A percentile compares a stretch with the other conserved stretches of the same genome.
These are phyloP conservation scores for Arabis alpina DNA, from an alignment of 345 rosid genomes.

Conservation along the genomic window DNA sequence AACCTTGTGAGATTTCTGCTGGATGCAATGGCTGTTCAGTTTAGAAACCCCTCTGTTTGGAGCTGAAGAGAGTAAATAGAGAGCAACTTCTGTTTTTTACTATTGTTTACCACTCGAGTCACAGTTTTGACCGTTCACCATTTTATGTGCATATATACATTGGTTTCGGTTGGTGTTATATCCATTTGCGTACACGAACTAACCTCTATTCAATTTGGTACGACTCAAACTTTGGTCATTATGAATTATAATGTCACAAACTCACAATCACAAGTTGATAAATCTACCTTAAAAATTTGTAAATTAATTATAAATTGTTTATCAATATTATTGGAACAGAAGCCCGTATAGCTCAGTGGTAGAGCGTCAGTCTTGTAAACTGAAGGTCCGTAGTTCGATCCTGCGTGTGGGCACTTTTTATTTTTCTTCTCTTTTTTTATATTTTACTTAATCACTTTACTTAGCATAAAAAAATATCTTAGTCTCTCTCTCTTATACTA, in stretches of 20 bases:
- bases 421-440: background rate
- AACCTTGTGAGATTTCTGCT: conserved; percentile 67
- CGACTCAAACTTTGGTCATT: too few species aligned
- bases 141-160: background rate
- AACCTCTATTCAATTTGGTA: background rate
- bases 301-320: too few species aligned
- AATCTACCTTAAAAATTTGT: background rate
- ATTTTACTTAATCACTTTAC: background rate
- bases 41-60: conserved; percentile 78
- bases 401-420: conserved; percentile 31
- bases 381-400: conserved; percentile 86
- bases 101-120: conserved; percentile 7
- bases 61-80: conserved; percentile 42
- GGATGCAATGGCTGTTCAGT: conserved; percentile 73
- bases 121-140: conserved; percentile 13
- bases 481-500: too few species aligned
- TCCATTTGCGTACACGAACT: background rate
- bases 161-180: background rate
- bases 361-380: conserved; percentile 93
- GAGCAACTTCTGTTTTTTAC: conserved; percentile 8
- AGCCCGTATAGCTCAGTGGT: conserved; percentile 91
- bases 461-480: background rate
- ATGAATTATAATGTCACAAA: too few species aligned
- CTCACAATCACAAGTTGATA: too few species aligned
- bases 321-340: too few species aligned